Conservation (phyloP, 140 eudicot genomes). For the Erigeron philadelphicus region DNA sequence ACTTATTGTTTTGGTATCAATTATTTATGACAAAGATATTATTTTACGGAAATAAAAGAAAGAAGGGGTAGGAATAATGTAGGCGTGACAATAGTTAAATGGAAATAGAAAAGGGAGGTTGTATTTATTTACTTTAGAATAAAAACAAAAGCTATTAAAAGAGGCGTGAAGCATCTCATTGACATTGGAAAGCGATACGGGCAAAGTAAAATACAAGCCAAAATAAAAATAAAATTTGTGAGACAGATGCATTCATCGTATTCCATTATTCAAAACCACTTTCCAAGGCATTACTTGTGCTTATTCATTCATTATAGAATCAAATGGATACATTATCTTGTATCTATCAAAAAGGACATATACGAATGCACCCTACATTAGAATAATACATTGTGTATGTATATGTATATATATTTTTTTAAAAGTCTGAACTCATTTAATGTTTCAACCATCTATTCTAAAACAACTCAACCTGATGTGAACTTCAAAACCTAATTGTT, state of each 20-base stretch:
- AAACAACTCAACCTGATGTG: too few relatives aligned
- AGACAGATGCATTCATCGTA: slow-evolving; percentile 30
- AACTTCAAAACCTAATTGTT: too few relatives aligned
- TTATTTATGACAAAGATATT: not conserved
- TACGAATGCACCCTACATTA: not conserved
- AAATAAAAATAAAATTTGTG: slow-evolving; percentile 23
- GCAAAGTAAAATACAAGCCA: slow-evolving; percentile 31
- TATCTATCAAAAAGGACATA: slow-evolving; percentile 27
- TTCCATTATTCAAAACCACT: slow-evolving; percentile 21
- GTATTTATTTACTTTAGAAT: slow-evolving; percentile 19
- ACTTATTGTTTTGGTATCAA: not conserved
- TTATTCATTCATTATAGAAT: slow-evolving; percentile 13
- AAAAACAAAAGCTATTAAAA: slow-evolving; percentile 21
- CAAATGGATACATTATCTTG: slow-evolving; percentile 27
- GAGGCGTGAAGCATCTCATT: slow-evolving; percentile 46
- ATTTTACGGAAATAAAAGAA: not conserved
- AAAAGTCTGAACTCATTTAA: too few relatives aligned
- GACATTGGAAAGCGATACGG: slow-evolving; percentile 36
- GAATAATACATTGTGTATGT: too few relatives aligned
- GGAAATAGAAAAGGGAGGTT: slow-evolving; percentile 5
- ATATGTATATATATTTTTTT: too few relatives aligned
- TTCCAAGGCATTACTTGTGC: slow-evolving; percentile 29
- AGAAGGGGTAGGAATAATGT: slow-evolving; percentile 25
- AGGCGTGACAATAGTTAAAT: slow-evolving; percentile 23
- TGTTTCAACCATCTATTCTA: too few relatives aligned